Percentiles rank a stretch among this genome's conserved stretches.
phyloP scores from a whole-genome alignment of 331 rosid genomes.

The Erythrophleum ivorense region DNA sequence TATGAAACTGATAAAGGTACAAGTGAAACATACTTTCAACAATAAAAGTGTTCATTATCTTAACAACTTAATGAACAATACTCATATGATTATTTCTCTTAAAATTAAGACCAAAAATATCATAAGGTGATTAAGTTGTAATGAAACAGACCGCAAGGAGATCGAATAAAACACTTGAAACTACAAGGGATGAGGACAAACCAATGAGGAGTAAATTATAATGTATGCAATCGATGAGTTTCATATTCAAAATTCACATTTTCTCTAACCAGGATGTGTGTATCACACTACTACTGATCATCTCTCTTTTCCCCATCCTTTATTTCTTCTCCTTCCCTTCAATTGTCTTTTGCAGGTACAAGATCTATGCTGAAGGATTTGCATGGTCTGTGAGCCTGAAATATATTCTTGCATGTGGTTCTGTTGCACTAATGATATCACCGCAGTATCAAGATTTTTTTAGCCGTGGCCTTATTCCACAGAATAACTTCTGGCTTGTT shows the following conservation, averaged over 20 bases:
- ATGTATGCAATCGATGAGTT: not conserved
- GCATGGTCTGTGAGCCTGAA: constrained; percentile 99
- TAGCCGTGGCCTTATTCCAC: constrained; percentile 89
- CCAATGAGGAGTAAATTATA: not conserved
- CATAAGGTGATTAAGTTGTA: not conserved
- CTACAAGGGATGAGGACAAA: not conserved
- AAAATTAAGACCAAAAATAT: not conserved
- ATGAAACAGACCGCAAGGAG: not conserved
- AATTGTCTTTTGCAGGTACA: constrained; percentile 61
- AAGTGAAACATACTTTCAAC: not conserved
- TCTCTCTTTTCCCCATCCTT: constrained; percentile 18
- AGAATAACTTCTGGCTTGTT: constrained; percentile 66
- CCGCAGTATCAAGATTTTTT: constrained; percentile 93
- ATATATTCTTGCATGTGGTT: constrained; percentile 89
- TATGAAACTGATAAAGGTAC: not conserved
- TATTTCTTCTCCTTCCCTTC: not conserved
- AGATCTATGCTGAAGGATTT: constrained; percentile 97
- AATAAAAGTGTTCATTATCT: not conserved
- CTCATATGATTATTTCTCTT: not conserved
- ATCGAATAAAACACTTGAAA: not conserved
- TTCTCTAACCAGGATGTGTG: not conserved
- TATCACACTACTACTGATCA: constrained; percentile 29
- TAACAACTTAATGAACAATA: not conserved
- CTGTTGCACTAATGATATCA: constrained; percentile 74
- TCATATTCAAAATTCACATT: not conserved